Percentiles rank a stretch among this genome's conserved stretches.
Evolutionary conservation across 1,284 basidiomycete genomes (phyloP).

Genomic region (Microbotryum saponariae): DNA sequence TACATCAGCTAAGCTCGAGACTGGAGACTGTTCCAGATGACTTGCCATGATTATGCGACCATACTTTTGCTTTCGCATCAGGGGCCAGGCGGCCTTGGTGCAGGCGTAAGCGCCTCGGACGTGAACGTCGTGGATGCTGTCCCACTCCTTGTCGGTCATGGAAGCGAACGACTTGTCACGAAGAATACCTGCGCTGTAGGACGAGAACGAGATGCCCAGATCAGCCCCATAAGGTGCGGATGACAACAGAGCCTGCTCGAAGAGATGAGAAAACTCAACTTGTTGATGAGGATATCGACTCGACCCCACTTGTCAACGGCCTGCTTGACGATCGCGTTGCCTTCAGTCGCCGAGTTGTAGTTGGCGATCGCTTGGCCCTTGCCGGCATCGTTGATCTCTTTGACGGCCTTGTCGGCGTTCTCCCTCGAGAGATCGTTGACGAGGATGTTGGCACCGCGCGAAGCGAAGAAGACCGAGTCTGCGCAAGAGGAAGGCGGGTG

Average conservation of each 20-base stretch:
- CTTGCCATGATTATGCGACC: slow-evolving; percentile 72
- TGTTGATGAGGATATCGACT: slow-evolving; percentile 58
- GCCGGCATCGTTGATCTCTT: slow-evolving; percentile 63
- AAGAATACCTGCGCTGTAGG: slow-evolving; percentile 97
- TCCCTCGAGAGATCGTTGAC: slow-evolving; percentile 88
- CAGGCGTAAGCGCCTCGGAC: slow-evolving; percentile 93
- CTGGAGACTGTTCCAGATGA: neutral
- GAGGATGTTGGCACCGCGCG: slow-evolving; percentile 85
- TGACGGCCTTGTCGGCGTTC: slow-evolving; percentile 86
- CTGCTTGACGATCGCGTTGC: slow-evolving; percentile 67
- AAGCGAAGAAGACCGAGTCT: slow-evolving; percentile 83
- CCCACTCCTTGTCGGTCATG: slow-evolving; percentile 45
- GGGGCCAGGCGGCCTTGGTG: slow-evolving; percentile 91
- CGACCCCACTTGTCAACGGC: slow-evolving; percentile 80
- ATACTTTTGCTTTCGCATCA: slow-evolving; percentile 73
- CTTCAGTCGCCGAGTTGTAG: slow-evolving; percentile 82
- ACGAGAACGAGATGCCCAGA: slow-evolving; percentile 35
- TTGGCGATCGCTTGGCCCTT: slow-evolving; percentile 82
- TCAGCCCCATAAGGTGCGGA: neutral
- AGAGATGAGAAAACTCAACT: neutral
- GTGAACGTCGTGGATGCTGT: slow-evolving; percentile 60
- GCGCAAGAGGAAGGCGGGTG: slow-evolving; percentile 44
- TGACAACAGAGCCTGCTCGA: neutral
- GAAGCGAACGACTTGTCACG: slow-evolving; percentile 50
- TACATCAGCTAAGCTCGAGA: too few species aligned